Conservation (phyloP, 805 yeast genomes). For the Sugiyamaella qingdaonensis region DNA sequence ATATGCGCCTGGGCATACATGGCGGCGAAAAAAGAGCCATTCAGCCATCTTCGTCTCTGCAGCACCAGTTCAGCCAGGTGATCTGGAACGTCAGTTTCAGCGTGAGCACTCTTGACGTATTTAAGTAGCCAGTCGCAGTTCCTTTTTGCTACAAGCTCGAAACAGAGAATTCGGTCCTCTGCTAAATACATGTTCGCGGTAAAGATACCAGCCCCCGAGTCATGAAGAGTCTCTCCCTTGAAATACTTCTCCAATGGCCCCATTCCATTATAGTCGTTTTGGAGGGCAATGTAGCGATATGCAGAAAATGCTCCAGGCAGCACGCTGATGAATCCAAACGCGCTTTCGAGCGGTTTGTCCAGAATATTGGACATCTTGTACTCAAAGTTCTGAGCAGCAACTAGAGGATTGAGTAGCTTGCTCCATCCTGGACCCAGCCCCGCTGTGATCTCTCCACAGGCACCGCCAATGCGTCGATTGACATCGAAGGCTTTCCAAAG, state of each 20-base stretch:
- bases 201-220: slow-evolving; percentile 71
- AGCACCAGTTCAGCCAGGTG: slow-evolving; percentile 77
- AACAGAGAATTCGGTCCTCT: slow-evolving; percentile 92
- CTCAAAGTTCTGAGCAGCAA: slow-evolving; percentile 96
- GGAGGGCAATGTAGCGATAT: slow-evolving; percentile 76
- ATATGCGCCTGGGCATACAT: slow-evolving; percentile 79
- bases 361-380: slow-evolving; percentile 92
- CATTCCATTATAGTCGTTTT: slow-evolving; percentile 61
- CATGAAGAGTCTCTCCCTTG: slow-evolving; percentile 83
- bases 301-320: slow-evolving; percentile 97
- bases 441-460: slow-evolving; percentile 95
- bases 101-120: slow-evolving; percentile 83
- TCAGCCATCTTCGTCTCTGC: slow-evolving; percentile 94
- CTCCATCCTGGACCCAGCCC: slow-evolving; percentile 61
- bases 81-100: slow-evolving; percentile 95
- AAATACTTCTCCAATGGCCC: slow-evolving; percentile 88
- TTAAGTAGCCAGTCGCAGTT: slow-evolving; percentile 70
- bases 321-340: slow-evolving; percentile 90
- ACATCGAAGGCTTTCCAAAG: slow-evolving; percentile 82
- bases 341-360: slow-evolving; percentile 94
- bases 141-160: slow-evolving; percentile 86
- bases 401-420: slow-evolving; percentile 72
- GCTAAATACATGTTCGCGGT: slow-evolving; percentile 96
- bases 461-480: slow-evolving; percentile 84
- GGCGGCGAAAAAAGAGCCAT: slow-evolving; percentile 95